A percentile compares a stretch with the other conserved stretches of the same genome.
phyloP scores from a whole-genome alignment of 345 rosid species.

The Moricandia arvensis region DNA sequence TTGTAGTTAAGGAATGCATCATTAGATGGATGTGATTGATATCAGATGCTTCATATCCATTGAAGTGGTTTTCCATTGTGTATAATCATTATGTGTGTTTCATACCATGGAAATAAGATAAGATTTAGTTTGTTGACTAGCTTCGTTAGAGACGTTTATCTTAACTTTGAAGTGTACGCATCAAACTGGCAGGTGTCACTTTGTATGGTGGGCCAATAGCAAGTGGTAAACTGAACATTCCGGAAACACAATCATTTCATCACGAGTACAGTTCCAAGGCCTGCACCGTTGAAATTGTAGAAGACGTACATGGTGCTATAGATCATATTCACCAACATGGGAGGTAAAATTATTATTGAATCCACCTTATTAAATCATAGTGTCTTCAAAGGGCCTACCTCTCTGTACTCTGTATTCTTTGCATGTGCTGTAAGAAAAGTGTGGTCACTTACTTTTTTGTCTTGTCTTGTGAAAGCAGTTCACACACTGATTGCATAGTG shows the following conservation, averaged over 20 bases:
- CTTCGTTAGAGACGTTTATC: background rate
- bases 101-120: background rate
- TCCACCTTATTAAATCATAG: background rate
- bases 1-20: background rate
- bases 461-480: slow-evolving; percentile 54
- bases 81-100: too few relatives aligned
- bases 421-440: slow-evolving; percentile 25
- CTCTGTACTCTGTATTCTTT: slow-evolving; percentile 12
- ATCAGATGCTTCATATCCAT: too few relatives aligned
- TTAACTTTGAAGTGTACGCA: background rate
- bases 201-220: slow-evolving; percentile 87
- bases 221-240: slow-evolving; percentile 52
- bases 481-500: slow-evolving; percentile 91
- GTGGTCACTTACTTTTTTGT: slow-evolving; percentile 23
- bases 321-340: slow-evolving; percentile 91
- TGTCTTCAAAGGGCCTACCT: slow-evolving; percentile 14
- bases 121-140: background rate
- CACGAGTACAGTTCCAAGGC: slow-evolving; percentile 86
- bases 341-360: slow-evolving; percentile 50
- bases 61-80: too few relatives aligned
- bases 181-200: slow-evolving; percentile 59
- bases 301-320: slow-evolving; percentile 76
- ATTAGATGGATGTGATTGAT: background rate
- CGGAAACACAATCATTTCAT: slow-evolving; percentile 62
- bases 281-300: slow-evolving; percentile 89